These are phyloP conservation scores for Lecanicillium sp. DNA, from an alignment of 2,329 filamentous ascomycete species.

Conservation along the genomic window DNA sequence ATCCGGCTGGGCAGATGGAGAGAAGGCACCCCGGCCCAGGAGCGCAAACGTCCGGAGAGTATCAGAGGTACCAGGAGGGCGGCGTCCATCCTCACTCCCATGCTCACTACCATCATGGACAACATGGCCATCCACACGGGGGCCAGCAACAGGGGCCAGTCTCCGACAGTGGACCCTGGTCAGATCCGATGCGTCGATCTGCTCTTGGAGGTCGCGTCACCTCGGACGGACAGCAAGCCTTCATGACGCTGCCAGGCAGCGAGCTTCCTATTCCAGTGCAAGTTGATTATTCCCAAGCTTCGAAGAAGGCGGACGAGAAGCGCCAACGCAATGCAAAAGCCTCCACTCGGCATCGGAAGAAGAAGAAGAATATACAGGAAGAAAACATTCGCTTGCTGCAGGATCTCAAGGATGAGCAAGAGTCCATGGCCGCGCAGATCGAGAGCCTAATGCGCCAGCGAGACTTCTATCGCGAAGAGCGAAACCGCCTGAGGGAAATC, in stretches of 20 bases:
- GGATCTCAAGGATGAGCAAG: slow-evolving; percentile 60
- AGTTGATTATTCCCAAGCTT: slow-evolving; percentile 75
- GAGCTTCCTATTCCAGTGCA: slow-evolving; percentile 50
- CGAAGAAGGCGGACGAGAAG: slow-evolving; percentile 78
- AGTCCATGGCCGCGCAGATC: slow-evolving; percentile 53
- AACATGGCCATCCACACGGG: slow-evolving; percentile 16
- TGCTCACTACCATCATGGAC: slow-evolving; percentile 12
- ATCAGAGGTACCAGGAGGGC: not conserved
- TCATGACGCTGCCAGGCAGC: slow-evolving; percentile 32
- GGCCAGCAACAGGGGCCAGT: slow-evolving; percentile 17
- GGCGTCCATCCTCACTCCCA: slow-evolving; percentile 13
- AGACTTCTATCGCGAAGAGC: slow-evolving; percentile 68
- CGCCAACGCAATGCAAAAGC: slow-evolving; percentile 78
- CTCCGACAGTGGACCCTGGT: slow-evolving; percentile 26
- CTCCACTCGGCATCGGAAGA: slow-evolving; percentile 72
- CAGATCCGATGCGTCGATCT: slow-evolving; percentile 28
- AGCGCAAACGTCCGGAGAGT: not conserved
- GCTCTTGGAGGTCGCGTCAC: slow-evolving; percentile 22
- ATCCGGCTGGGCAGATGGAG: slow-evolving; percentile 6
- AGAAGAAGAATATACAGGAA: slow-evolving; percentile 76
- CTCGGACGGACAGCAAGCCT: slow-evolving; percentile 32
- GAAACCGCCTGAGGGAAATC: slow-evolving; percentile 65
- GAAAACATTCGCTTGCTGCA: slow-evolving; percentile 65
- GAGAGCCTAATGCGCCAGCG: slow-evolving; percentile 54
- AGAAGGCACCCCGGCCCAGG: not conserved